Base-by-base conservation (phyloP, 2,329 filamentous ascomycete species). In the Nemania sp. region DNA sequence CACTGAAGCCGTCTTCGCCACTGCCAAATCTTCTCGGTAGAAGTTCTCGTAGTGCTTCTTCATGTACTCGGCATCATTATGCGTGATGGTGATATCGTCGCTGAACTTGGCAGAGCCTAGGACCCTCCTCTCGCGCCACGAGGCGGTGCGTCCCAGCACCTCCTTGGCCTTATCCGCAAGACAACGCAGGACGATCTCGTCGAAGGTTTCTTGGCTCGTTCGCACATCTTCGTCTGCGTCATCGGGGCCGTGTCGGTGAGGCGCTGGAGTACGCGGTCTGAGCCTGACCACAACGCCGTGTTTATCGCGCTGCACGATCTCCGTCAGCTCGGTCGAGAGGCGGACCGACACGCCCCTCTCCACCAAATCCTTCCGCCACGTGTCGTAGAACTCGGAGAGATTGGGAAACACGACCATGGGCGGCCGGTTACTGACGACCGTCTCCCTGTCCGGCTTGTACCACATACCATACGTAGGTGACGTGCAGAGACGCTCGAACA, bases 21-120 rank as follows among this genome's bases (percentile, higher is more conserved):
- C 68, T 17, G 81, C 80, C 63, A 83, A 75, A 15, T 80, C 75
- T 15, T 76, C 69, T 59, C 79, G 77, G 74, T 81, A 85, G 68
- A 80, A 81, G 71, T 82, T 88, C 67, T 90, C 87, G 77, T 91
- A 90, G 73, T 90, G 84, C 47, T 81, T 82, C 58, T 84, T 80
- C 78, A 90, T 89, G 75, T 90, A 90, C 11, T 80, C 76, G 5
- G 77, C 75, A 71, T 91, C 88, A 65, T 79, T 83, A 71, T 90
- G 88, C 1, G 88, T 90, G 63, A 90, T 81, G 13, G 88, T 90
- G 57, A 90, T 83, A 71, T 91, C 88, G 76, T 90, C 84, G 68
- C 83, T 85, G 73, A 90, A 86, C 60, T 85, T 86, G 10, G 89
- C 89, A 15, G 86, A 85, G n/a, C 88, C 87, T 0, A 93, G 83